phyloP scores from a whole-genome alignment of 2,329 filamentous ascomycete species.

The Aspergillus ochraceoroseus region DNA sequence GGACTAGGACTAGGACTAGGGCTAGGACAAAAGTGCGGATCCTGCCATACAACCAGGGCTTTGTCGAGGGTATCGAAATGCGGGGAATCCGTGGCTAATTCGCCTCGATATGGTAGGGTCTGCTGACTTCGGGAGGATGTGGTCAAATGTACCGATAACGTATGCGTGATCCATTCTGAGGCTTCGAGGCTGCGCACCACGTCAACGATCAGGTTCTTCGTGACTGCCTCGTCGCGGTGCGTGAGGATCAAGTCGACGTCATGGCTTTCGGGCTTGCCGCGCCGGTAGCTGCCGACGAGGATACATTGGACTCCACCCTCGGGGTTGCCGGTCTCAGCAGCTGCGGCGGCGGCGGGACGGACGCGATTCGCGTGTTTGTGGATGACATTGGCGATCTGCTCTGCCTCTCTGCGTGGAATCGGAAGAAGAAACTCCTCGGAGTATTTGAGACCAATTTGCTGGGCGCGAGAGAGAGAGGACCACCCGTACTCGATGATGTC shows the following conservation, averaged over 20 bases:
- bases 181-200: conserved; percentile 67
- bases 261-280: conserved; percentile 67
- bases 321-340: conserved; percentile 38
- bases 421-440: conserved; percentile 75
- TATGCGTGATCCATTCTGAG: conserved; percentile 72
- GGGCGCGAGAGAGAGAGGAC: conserved; percentile 66
- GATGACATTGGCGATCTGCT: conserved; percentile 61
- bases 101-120: conserved; percentile 51
- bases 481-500: conserved; percentile 82
- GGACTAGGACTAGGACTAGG: conserved; percentile 31
- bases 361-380: conserved; percentile 62
- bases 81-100: conserved; percentile 21
- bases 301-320: conserved; percentile 59
- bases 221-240: conserved; percentile 66
- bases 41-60: conserved; percentile 86
- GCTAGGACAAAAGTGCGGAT: conserved; percentile 54
- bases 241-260: conserved; percentile 85
- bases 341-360: conserved; percentile 44
- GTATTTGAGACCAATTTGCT: conserved; percentile 91
- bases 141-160: conserved; percentile 63
- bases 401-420: conserved; percentile 69
- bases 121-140: conserved; percentile 69
- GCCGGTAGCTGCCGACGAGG: conserved; percentile 75
- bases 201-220: conserved; percentile 64
- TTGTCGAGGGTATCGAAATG: conserved; percentile 86